Evolutionary conservation across 208 protist genomes (phyloP).

Genomic region (Wallacemonas sp.): DNA sequence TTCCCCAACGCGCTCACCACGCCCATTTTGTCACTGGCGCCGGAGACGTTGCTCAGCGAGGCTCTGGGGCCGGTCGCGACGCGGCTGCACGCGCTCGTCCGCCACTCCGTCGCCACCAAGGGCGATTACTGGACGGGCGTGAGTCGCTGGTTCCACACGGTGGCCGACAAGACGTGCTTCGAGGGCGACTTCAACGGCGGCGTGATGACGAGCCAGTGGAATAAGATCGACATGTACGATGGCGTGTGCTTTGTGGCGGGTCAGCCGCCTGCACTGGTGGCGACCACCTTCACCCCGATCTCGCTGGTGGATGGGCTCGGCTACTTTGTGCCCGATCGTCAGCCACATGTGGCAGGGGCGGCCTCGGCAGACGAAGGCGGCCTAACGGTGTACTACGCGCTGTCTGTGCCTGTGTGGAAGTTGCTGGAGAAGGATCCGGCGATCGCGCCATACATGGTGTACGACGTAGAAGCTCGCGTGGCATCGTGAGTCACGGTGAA

Average conservation of each 20-base stretch:
- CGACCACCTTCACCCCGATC: conserved; percentile 29
- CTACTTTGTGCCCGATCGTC: conserved; percentile 26
- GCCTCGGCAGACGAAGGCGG: background rate
- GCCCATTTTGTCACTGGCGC: background rate
- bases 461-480: background rate
- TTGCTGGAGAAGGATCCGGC: conserved; percentile 11
- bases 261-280: conserved; percentile 18
- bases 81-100: conserved; percentile 20
- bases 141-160: conserved; percentile 19
- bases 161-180: conserved; percentile 25
- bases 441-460: conserved; percentile 7
- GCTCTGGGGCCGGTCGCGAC: conserved; percentile 13
- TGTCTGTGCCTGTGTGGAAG: conserved; percentile 16
- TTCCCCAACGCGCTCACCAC: conserved; percentile 27
- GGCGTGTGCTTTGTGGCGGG: conserved; percentile 18
- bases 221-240: conserved; percentile 30
- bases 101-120: background rate
- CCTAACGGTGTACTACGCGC: conserved; percentile 20
- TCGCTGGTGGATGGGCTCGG: conserved; percentile 31
- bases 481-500: too few species aligned
- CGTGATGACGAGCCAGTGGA: conserved; percentile 36
- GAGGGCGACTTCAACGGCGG: conserved; percentile 20
- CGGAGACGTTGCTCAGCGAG: conserved; percentile 7
- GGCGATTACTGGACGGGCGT: conserved; percentile 12
- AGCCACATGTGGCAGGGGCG: background rate